phyloP scores from a whole-genome alignment of 1,284 basidiomycete species.

The Ustilago trichophora region DNA sequence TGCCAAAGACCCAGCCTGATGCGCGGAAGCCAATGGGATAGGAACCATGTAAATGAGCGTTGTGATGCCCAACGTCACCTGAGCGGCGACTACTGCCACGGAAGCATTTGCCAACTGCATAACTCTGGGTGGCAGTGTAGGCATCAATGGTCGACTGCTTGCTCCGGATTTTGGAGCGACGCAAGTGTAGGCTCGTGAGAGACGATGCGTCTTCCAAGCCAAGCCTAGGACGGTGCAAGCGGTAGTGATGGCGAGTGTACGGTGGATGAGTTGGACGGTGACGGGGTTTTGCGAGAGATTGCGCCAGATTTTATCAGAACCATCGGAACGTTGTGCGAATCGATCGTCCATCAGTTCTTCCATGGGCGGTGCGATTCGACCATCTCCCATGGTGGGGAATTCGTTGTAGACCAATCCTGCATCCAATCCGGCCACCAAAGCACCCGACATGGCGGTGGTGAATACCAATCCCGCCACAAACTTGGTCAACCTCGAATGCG shows the following conservation, averaged over 20 bases:
- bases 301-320: constrained; percentile 73
- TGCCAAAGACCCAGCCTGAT: constrained; percentile 92
- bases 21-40: constrained; percentile 86
- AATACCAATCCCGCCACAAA: constrained; percentile 54
- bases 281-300: constrained; percentile 97
- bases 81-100: constrained; percentile 83
- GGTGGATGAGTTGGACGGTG: constrained; percentile 96
- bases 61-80: constrained; percentile 87
- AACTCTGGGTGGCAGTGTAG: constrained; percentile 76
- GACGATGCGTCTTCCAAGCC: constrained; percentile 71
- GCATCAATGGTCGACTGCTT: constrained; percentile 68
- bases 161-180: not conserved
- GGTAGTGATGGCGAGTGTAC: constrained; percentile 75
- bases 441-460: constrained; percentile 86
- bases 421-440: constrained; percentile 96
- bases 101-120: constrained; percentile 75
- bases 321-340: constrained; percentile 75
- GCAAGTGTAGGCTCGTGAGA: constrained; percentile 52
- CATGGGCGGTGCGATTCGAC: constrained; percentile 77
- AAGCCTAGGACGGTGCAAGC: constrained; percentile 32
- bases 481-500: constrained; percentile 46
- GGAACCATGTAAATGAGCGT: constrained; percentile 95
- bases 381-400: constrained; percentile 95
- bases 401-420: constrained; percentile 97
- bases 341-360: constrained; percentile 77